Evolutionary conservation across 805 yeast genomes (phyloP).

Genomic region (Candida coleopterorum): DNA sequence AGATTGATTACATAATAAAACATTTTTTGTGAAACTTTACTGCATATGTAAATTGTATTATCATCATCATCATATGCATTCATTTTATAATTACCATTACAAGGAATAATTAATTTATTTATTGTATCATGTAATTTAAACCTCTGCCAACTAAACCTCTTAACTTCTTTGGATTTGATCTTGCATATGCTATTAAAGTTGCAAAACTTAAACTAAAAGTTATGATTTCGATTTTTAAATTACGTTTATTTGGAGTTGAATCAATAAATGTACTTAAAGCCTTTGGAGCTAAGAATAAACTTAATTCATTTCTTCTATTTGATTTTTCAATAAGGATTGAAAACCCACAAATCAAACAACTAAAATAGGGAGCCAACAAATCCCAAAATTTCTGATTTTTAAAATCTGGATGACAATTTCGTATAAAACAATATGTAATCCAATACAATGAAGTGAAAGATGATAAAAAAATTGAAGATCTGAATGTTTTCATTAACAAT

Average conservation of each 20-base stretch:
- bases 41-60: too few species aligned
- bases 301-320: conserved; percentile 37
- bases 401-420: conserved; percentile 26
- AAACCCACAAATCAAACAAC: conserved; percentile 31
- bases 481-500: conserved; percentile 13
- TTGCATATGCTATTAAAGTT: conserved; percentile 24
- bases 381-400: conserved; percentile 22
- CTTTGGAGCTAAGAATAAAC: conserved; percentile 37
- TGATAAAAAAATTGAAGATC: conserved; percentile 37
- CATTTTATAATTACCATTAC: too few species aligned
- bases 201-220: conserved; percentile 28
- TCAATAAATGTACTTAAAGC: conserved; percentile 25
- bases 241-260: conserved; percentile 12
- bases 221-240: conserved; percentile 15
- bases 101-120: too few species aligned
- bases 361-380: conserved; percentile 28
- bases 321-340: conserved; percentile 30
- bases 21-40: too few species aligned
- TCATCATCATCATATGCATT: too few species aligned
- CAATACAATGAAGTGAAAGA: conserved; percentile 32
- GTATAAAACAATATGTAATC: conserved; percentile 38
- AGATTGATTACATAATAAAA: too few species aligned
- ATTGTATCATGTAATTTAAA: conserved; percentile 11
- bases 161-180: conserved; percentile 19
- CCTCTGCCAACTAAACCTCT: conserved; percentile 30